A percentile compares a stretch with the other conserved stretches of the same genome.
These are phyloP conservation scores for Mycena rebaudengoi DNA, from an alignment of 768 basidiomycete species.

Conservation along the genomic window DNA sequence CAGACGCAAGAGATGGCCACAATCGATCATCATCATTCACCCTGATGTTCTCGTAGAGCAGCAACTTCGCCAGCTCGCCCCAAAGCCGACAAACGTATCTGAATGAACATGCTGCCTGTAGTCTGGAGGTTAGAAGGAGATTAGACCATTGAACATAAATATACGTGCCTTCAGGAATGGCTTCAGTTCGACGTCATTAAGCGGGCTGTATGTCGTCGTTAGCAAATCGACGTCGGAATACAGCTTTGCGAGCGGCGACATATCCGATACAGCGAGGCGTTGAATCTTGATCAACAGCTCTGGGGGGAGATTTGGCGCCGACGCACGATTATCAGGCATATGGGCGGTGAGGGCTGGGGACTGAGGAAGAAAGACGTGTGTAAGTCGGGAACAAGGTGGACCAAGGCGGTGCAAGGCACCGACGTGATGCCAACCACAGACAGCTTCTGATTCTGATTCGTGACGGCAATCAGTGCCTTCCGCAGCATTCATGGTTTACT, in stretches of 20 bases:
- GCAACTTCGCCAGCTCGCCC: constrained; percentile 3
- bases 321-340: neutral
- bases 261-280: neutral
- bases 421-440: too few species aligned
- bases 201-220: neutral
- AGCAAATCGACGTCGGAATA: neutral
- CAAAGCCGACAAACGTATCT: constrained; percentile 10
- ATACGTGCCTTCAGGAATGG: constrained; percentile 9
- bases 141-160: neutral
- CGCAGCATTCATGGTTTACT: too few species aligned
- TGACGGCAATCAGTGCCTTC: too few species aligned
- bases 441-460: too few species aligned
- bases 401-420: too few species aligned
- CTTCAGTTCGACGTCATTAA: neutral
- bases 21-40: neutral
- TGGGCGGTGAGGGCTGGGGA: neutral
- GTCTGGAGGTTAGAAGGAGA: neutral
- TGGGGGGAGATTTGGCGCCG: neutral
- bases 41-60: constrained; percentile 15
- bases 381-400: too few species aligned
- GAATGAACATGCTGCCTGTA: constrained; percentile 4
- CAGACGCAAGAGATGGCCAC: neutral
- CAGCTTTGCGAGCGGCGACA: neutral
- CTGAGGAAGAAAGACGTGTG: neutral
- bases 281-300: constrained; percentile 16